Base-by-base conservation (phyloP, 139 green algal species). In the Tetradesmus lagerheimii region DNA sequence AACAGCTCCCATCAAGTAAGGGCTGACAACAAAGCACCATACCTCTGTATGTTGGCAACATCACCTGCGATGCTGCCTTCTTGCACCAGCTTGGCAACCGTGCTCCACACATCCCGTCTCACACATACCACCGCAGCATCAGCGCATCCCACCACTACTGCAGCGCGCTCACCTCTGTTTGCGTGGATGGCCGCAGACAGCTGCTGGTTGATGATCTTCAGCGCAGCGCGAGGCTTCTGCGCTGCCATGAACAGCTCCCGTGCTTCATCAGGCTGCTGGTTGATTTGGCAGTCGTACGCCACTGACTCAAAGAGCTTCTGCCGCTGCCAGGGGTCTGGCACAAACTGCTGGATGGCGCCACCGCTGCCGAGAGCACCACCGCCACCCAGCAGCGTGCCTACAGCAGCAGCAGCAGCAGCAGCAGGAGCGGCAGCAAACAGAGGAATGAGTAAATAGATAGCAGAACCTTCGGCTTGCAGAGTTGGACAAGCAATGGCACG, bases 1-100 rank as follows among this genome's bases (percentile, higher is more conserved):
- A 96, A 98, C 85, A 98, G 94, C 95, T 98, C 96, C 64, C 91
- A 94, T 53, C n/a, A n/a, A n/a, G n/a, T n/a, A n/a, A n/a, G n/a
- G n/a, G n/a, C n/a, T n/a, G n/a, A n/a, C n/a, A n/a, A n/a, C n/a
- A n/a, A n/a, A n/a, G n/a, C n/a, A n/a, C n/a, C n/a, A n/a, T n/a
- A n/a, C n/a, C n/a, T n/a, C n/a, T n/a, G n/a, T n/a, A n/a, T n/a
- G n/a, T n/a, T n/a, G n/a, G n/a, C n/a, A n/a, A n/a, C n/a, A n/a
- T n/a, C n/a, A n/a, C n/a, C n/a, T n/a, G n/a, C n/a, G n/a, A n/a
- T n/a, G n/a, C n/a, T n/a, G n/a, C n/a, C n/a, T n/a, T n/a, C n/a
- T n/a, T n/a, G n/a, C n/a, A n/a, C n/a, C n/a, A n/a, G n/a, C n/a
- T n/a, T n/a, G n/a, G n/a, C 76, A 53, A 79, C 35, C 76, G 1